phyloP scores from a whole-genome alignment of 805 yeast genomes.

The Candida tibetensis region DNA sequence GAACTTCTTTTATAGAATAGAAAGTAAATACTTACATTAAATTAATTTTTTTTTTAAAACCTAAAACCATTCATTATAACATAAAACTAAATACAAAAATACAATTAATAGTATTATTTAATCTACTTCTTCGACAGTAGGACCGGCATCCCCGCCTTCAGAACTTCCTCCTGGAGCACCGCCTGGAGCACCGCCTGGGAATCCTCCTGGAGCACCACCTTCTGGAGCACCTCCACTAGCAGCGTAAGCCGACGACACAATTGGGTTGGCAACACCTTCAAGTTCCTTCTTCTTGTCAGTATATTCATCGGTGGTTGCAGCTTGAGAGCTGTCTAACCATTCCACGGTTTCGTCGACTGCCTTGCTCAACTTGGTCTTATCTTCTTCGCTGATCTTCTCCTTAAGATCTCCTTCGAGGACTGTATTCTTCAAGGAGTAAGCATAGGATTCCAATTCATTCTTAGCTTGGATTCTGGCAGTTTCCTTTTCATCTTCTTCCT shows the following conservation, averaged over 20 bases:
- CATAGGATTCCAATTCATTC: slow-evolving; percentile 85
- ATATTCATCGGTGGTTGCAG: slow-evolving; percentile 42
- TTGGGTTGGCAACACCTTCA: slow-evolving; percentile 40
- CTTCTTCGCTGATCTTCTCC: slow-evolving; percentile 40
- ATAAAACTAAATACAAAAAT: slow-evolving; percentile 1
- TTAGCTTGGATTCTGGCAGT: slow-evolving; percentile 85
- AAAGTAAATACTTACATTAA: too few species aligned
- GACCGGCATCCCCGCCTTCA: slow-evolving; percentile 29
- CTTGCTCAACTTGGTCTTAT: slow-evolving; percentile 51
- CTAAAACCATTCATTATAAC: not conserved
- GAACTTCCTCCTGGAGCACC: slow-evolving; percentile 24
- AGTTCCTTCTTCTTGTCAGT: slow-evolving; percentile 40
- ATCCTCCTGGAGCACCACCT: slow-evolving; percentile 32
- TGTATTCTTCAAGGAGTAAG: slow-evolving; percentile 76
- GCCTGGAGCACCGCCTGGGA: slow-evolving; percentile 47
- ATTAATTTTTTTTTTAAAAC: too few species aligned
- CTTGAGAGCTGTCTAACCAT: slow-evolving; percentile 39
- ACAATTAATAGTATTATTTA: slow-evolving; percentile 15
- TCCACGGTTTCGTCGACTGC: slow-evolving; percentile 41
- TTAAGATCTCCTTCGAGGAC: slow-evolving; percentile 46
- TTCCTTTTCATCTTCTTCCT: slow-evolving; percentile 83
- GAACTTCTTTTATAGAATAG: slow-evolving; percentile 18
- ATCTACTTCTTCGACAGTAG: slow-evolving; percentile 43
- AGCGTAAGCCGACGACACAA: slow-evolving; percentile 34
- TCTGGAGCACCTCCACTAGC: slow-evolving; percentile 23